Evolutionary conservation across 495 filamentous ascomycete species (phyloP), one percentile per base, ranked within the genome.

Genomic region (Lepraria neglecta): DNA sequence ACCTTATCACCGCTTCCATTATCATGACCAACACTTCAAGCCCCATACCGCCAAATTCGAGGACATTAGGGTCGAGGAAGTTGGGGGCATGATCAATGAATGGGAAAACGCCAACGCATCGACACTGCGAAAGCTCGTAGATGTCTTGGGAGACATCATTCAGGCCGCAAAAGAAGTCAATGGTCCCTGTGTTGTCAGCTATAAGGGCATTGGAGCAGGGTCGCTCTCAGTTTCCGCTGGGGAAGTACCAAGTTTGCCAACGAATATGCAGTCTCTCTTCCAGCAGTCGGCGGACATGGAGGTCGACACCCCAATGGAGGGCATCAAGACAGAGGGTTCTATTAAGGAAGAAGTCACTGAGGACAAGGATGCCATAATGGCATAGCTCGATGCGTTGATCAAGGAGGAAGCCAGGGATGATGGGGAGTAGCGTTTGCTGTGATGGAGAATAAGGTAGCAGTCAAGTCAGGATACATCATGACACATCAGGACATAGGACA

Each of bases 21-120:
- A 17, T 3, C 28, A 46, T n/a, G 28, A 3, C n/a, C 15, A 31
- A 48, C 6, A 31, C 3, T 31, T 19, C n/a, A 35, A 28, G 3
- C 12, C 21, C 43, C 12, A 15, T 19, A 15, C 19, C 21, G 44
- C 58, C 31, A 50, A 10, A 12, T 60, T 33, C 21, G 21, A 48
- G 15, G 10, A 48, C 44, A 33, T 60, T 14, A 60, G 15, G 10
- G 19, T 46, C 27, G 28, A 33, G 28, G 21, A 17, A 1, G 28
- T 60, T 3, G 44, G 19, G 15, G 27, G 0, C 7, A 6, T 48
- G 14, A 6, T 60, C 42, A 30, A 48, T 3, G 24, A 48, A 14
- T 60, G 58, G 58, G 58, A 60, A 30, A n/a, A 17, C 31, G 24
- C 24, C 17, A 43, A 60, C n/a, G 21, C 10, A 46, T 17, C 6